These are phyloP conservation scores for Castanea mollissima DNA, from an alignment of 306 rosid genomes.

Conservation along the genomic window DNA sequence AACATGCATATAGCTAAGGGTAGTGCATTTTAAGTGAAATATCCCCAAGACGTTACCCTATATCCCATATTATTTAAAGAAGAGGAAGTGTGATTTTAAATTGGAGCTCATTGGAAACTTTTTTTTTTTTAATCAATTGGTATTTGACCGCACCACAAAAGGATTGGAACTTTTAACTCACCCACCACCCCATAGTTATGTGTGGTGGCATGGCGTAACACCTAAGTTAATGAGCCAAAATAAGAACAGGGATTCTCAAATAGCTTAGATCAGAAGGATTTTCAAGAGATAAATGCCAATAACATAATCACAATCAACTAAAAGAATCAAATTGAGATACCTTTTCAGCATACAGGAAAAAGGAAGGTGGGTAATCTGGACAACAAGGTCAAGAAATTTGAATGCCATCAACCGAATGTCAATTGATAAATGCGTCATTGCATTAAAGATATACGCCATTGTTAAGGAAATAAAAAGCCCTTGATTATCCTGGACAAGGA, in stretches of 20 bases:
- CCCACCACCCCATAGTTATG: neutral
- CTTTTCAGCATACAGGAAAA: constrained; percentile 72
- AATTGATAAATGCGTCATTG: constrained; percentile 77
- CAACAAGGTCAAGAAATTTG: constrained; percentile 70
- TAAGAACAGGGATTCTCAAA: neutral
- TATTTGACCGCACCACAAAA: neutral
- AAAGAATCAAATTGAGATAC: constrained; percentile 35
- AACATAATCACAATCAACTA: constrained; percentile 10
- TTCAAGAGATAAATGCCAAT: constrained; percentile 10
- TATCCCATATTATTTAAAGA: too few relatives aligned
- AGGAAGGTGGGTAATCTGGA: constrained; percentile 64
- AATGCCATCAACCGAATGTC: constrained; percentile 83
- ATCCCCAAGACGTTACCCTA: too few relatives aligned
- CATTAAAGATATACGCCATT: constrained; percentile 78
- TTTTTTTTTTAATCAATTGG: neutral
- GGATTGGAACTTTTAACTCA: neutral
- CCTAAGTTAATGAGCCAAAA: neutral
- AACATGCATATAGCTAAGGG: too few relatives aligned
- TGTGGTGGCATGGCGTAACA: neutral
- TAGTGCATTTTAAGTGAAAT: neutral
- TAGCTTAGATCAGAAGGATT: neutral
- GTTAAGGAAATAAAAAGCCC: constrained; percentile 61
- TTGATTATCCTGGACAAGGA: constrained; percentile 60
- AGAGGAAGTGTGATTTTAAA: too few relatives aligned
- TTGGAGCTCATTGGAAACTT: too few relatives aligned